phyloP scores from a whole-genome alignment of 2,329 filamentous ascomycete genomes.

The Calonectria henricotiae region DNA sequence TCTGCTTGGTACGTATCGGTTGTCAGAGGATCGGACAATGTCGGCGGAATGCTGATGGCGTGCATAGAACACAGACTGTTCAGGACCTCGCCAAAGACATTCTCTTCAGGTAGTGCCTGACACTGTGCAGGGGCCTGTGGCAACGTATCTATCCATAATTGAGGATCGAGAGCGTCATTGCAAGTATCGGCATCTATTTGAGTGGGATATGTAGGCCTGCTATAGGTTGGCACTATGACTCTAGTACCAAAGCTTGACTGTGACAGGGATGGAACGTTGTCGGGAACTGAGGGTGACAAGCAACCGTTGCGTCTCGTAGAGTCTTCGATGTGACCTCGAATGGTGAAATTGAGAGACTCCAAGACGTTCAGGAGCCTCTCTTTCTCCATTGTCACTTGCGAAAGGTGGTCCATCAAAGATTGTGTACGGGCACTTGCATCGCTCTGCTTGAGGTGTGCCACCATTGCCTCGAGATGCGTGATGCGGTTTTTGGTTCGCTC shows the following conservation, averaged over 20 bases:
- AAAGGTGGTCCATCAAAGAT: neutral
- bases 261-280: neutral
- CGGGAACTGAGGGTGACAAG: neutral
- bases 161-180: neutral
- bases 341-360: conserved; percentile 10
- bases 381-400: neutral
- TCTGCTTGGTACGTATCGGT: neutral
- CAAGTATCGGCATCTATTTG: neutral
- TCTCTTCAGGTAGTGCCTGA: neutral
- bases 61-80: neutral
- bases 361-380: neutral
- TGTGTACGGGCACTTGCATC: neutral
- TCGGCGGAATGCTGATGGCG: neutral
- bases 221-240: neutral
- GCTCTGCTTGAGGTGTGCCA: neutral
- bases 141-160: neutral
- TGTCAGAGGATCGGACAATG: neutral
- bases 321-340: neutral
- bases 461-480: conserved; percentile 1
- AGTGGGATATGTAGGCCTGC: too few species aligned
- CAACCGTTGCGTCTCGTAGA: neutral
- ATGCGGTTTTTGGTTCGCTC: conserved; percentile 8
- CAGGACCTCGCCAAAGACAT: neutral
- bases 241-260: neutral
- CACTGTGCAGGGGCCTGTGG: neutral